Evolutionary conservation across 345 rosid species (phyloP).

Genomic region (Brassica cretica): DNA sequence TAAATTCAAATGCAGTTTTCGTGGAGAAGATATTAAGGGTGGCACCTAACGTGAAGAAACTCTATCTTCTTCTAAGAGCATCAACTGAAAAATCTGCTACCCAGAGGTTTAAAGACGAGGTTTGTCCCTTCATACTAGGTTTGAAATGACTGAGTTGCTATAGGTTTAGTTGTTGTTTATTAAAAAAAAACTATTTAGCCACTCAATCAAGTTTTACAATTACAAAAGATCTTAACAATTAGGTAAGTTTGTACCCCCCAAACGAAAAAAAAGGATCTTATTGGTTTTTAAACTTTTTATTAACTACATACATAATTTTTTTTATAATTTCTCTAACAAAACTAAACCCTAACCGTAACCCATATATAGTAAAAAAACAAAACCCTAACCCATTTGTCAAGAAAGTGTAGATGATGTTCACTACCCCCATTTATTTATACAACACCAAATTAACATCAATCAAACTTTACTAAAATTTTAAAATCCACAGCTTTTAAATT

Average conservation of each 20-base stretch:
- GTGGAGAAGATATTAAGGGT: slow-evolving; percentile 78
- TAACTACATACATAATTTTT: not conserved
- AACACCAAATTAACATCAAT: too few relatives aligned
- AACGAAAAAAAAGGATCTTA: too few relatives aligned
- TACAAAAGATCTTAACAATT: not conserved
- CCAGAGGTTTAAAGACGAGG: slow-evolving; percentile 74
- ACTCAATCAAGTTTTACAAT: not conserved
- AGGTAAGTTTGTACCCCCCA: not conserved
- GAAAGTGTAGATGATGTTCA: not conserved
- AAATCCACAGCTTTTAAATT: too few relatives aligned
- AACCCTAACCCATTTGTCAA: not conserved
- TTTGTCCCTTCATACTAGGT: slow-evolving; percentile 8
- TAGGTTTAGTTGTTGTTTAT: not conserved
- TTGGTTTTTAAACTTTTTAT: too few relatives aligned
- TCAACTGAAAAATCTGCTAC: slow-evolving; percentile 58
- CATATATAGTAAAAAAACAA: too few relatives aligned
- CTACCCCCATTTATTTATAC: too few relatives aligned
- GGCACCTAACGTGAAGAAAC: slow-evolving; percentile 78
- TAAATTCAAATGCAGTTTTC: slow-evolving; percentile 52
- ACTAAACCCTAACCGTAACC: not conserved
- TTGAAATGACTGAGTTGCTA: not conserved
- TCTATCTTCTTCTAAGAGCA: slow-evolving; percentile 78
- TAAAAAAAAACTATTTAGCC: not conserved
- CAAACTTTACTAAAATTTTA: too few relatives aligned
- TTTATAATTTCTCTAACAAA: not conserved